Evolutionary conservation across 768 basidiomycete species (phyloP).

Genomic region (Collybia mongolica): DNA sequence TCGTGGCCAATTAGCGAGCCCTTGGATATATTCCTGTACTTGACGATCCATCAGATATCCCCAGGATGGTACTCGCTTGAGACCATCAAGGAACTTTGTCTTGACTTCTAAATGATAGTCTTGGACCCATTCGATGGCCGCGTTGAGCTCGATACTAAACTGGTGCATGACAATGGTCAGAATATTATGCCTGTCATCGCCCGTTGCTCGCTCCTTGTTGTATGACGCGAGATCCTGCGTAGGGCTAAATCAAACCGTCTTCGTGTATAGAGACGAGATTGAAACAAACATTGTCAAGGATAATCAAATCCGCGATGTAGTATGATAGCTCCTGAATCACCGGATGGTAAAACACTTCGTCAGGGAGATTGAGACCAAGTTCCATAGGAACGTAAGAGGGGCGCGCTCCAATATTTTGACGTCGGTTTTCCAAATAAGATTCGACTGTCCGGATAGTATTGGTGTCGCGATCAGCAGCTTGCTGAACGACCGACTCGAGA

Average conservation of each 20-base stretch:
- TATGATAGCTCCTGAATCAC: constrained; percentile 9
- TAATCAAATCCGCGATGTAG: constrained; percentile 24
- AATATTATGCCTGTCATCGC: constrained; percentile 30
- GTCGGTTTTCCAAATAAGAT: constrained; percentile 29
- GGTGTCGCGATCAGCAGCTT: constrained; percentile 26
- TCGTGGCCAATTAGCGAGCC: constrained; percentile 45
- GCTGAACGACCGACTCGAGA: constrained; percentile 25
- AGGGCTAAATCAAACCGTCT: neutral
- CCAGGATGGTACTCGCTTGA: constrained; percentile 32
- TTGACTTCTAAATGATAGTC: constrained; percentile 22
- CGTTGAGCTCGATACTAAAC: constrained; percentile 18
- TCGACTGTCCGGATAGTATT: constrained; percentile 21
- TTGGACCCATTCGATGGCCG: constrained; percentile 27
- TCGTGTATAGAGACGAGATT: neutral
- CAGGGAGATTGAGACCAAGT: constrained; percentile 28
- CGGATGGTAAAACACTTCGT: constrained; percentile 30
- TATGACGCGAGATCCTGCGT: constrained; percentile 34
- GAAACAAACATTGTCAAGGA: constrained; percentile 23
- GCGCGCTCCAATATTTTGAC: constrained; percentile 25
- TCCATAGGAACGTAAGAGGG: constrained; percentile 27
- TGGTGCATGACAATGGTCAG: constrained; percentile 32
- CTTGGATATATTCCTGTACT: constrained; percentile 37
- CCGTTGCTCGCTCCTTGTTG: constrained; percentile 30
- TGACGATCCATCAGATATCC: constrained; percentile 37
- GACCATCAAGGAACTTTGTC: constrained; percentile 25